Conservation (phyloP, 352 stramenopile genomes). For the Blastocystis sp. region DNA sequence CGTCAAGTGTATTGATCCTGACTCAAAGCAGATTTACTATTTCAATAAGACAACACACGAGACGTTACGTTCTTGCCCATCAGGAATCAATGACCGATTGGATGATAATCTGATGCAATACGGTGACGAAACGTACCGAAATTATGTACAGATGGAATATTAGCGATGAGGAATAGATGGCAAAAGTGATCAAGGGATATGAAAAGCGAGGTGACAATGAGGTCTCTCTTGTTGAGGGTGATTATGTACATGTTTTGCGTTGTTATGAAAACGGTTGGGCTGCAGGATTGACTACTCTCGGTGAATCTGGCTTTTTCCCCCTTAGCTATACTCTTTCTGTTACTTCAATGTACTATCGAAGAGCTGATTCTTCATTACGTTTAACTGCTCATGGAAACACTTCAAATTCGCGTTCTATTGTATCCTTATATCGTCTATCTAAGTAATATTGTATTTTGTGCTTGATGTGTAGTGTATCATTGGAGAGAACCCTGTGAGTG, state of each 20-base stretch:
- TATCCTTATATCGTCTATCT: neutral
- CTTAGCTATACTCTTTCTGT: neutral
- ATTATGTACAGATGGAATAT: neutral
- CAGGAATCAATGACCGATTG: neutral
- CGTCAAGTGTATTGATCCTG: constrained; percentile 46
- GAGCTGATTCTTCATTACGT: neutral
- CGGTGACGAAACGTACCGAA: neutral
- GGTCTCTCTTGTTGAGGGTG: neutral
- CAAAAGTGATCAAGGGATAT: neutral
- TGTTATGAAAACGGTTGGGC: neutral
- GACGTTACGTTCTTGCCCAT: neutral
- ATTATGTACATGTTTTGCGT: constrained; percentile 12
- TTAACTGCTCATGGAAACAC: neutral
- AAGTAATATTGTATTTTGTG: neutral
- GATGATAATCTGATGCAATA: neutral
- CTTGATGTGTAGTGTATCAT: neutral
- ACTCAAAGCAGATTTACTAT: neutral
- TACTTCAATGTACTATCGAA: neutral
- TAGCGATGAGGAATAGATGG: neutral
- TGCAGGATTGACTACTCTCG: neutral
- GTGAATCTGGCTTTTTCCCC: constrained; percentile 7
- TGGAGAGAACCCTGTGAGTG: neutral
- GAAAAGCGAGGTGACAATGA: neutral
- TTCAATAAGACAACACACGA: constrained; percentile 25
- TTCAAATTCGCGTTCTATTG: neutral